A percentile compares a stretch with the other conserved stretches of the same genome.
These are phyloP conservation scores for Penicillium bovifimosum DNA, from an alignment of 495 filamentous ascomycete species.

Conservation along the genomic window DNA sequence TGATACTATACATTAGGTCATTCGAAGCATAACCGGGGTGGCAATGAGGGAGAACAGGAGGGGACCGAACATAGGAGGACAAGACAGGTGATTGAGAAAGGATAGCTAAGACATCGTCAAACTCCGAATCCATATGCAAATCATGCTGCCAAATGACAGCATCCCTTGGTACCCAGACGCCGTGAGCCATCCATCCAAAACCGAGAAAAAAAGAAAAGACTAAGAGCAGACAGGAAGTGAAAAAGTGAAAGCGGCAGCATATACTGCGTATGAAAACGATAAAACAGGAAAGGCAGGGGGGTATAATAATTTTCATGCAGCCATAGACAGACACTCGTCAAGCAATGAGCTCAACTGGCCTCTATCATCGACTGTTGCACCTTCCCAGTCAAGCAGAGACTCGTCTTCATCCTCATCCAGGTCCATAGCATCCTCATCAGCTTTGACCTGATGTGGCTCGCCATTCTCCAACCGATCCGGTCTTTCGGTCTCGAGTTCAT, in stretches of 20 bases:
- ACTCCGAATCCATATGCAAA: slow-evolving; percentile 27
- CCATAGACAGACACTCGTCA: slow-evolving; percentile 55
- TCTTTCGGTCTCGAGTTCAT: slow-evolving; percentile 59
- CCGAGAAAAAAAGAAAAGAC: slow-evolving; percentile 14
- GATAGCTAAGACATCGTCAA: slow-evolving; percentile 15
- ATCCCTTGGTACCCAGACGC: slow-evolving; percentile 22
- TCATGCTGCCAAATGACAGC: slow-evolving; percentile 9
- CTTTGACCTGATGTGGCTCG: slow-evolving; percentile 30
- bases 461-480: slow-evolving; percentile 43
- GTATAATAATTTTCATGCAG: slow-evolving; percentile 32
- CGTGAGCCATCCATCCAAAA: slow-evolving; percentile 19
- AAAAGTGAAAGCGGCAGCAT: slow-evolving; percentile 8
- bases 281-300: slow-evolving; percentile 6
- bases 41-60: slow-evolving; percentile 1
- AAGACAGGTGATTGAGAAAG: slow-evolving; percentile 8
- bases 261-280: slow-evolving; percentile 13
- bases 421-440: slow-evolving; percentile 52
- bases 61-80: too few species aligned
- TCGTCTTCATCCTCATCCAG: slow-evolving; percentile 51
- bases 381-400: slow-evolving; percentile 62
- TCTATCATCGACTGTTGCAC: slow-evolving; percentile 55
- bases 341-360: slow-evolving; percentile 62
- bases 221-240: background rate
- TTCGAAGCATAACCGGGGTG: slow-evolving; percentile 1
- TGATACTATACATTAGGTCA: slow-evolving; percentile 20